Evolutionary conservation across 768 basidiomycete genomes (phyloP).

Genomic region (Lentinula aciculospora): DNA sequence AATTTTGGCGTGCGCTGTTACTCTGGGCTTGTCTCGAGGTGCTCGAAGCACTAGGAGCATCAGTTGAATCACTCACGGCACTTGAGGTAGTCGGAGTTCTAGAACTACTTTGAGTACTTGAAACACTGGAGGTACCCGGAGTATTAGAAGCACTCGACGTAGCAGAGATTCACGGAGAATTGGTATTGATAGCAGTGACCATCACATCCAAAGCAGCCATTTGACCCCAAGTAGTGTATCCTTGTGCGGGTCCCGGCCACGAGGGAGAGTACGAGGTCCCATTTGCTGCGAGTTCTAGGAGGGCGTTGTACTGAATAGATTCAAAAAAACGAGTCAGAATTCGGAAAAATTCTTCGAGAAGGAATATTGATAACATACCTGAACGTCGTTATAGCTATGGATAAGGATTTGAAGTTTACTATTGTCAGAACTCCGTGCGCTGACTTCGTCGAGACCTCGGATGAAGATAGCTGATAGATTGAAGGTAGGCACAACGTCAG

Average conservation of each 20-base stretch:
- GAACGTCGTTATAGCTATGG: constrained; percentile 45
- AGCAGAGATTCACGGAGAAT: background rate
- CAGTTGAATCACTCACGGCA: no score
- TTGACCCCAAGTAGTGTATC: constrained; percentile 45
- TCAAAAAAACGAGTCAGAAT: background rate
- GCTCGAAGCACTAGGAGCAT: background rate
- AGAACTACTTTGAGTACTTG: no score
- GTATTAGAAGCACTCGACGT: background rate
- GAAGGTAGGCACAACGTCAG: no score
- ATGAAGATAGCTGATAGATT: constrained; percentile 45
- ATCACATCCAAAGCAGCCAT: constrained; percentile 40
- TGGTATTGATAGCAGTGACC: constrained; percentile 1
- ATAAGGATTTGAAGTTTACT: constrained; percentile 31
- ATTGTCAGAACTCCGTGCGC: constrained; percentile 29
- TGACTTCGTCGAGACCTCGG: constrained; percentile 42
- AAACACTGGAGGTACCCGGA: background rate
- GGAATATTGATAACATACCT: constrained; percentile 26
- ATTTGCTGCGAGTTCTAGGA: constrained; percentile 40
- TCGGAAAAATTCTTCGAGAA: background rate
- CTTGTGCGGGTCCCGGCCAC: constrained; percentile 41
- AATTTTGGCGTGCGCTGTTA: no score
- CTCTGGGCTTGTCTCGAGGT: background rate
- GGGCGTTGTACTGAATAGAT: constrained; percentile 37
- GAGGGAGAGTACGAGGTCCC: constrained; percentile 36
- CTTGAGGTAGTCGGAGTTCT: no score